A percentile compares a stretch with the other conserved stretches of the same genome.
These are phyloP conservation scores for Saccharomycopsis babjevae DNA, from an alignment of 805 yeast species.

Conservation along the genomic window DNA sequence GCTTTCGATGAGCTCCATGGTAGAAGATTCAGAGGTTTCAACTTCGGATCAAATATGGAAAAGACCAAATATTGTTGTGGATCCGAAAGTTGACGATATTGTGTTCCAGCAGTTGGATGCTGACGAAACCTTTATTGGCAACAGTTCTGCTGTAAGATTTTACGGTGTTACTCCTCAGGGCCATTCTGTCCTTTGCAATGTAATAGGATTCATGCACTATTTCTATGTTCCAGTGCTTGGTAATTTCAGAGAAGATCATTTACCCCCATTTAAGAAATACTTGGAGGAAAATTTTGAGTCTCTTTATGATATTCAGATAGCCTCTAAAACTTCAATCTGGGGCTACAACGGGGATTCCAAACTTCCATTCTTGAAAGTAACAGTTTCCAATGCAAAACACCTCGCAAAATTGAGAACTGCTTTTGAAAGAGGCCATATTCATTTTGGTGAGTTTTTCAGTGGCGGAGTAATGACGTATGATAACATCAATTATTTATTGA, in stretches of 20 bases:
- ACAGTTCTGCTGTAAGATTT: conserved; percentile 60
- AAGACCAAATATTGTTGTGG: conserved; percentile 48
- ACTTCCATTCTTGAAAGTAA: conserved; percentile 70
- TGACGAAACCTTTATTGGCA: conserved; percentile 62
- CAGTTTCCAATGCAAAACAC: conserved; percentile 52
- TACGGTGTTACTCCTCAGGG: conserved; percentile 91
- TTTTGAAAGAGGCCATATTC: conserved; percentile 74
- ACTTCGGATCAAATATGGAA: conserved; percentile 33
- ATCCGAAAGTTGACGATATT: conserved; percentile 41
- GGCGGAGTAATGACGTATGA: conserved; percentile 70
- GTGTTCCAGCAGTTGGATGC: conserved; percentile 91
- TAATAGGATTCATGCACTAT: conserved; percentile 82
- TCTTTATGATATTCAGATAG: conserved; percentile 56
- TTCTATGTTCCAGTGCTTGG: conserved; percentile 86
- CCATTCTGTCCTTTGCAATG: conserved; percentile 79
- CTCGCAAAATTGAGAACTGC: conserved; percentile 63
- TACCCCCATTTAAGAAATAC: conserved; percentile 36
- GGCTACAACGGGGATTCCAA: conserved; percentile 76
- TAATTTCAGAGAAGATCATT: conserved; percentile 51
- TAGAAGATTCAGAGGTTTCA: conserved; percentile 19
- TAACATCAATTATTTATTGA: conserved; percentile 73
- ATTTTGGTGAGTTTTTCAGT: conserved; percentile 54
- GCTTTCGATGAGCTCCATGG: conserved; percentile 32
- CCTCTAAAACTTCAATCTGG: conserved; percentile 80
- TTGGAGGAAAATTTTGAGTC: conserved; percentile 42